Base-by-base conservation (phyloP, 2,329 filamentous ascomycete species). In the Sarocladium strictum region DNA sequence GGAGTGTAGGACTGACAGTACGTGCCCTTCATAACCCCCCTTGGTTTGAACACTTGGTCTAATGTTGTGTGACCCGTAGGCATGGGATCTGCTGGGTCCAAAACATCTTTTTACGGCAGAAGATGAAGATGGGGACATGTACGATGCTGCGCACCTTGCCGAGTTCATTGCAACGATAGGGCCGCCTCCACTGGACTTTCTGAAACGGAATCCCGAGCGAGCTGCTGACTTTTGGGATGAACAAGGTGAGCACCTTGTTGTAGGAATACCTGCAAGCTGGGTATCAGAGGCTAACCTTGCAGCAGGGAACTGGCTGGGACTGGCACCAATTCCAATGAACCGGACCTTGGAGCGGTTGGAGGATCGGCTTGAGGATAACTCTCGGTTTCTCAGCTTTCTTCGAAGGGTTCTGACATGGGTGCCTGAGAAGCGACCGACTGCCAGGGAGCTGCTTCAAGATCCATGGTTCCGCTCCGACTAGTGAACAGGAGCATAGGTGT, bases 141-240 rank as follows among this genome's bases (percentile, higher is more conserved):
- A 27, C 26, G 49, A 52, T 19, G 49, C 24, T 14, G 27, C 27
- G 23, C 49, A 52, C 17, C 32, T 52, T 33, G 23, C 49, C 17
- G 49, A 52, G 21, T 33, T 52, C 27, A 19, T 52, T 14, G 49
- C 49, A 4, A 21, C 49, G 24, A 27, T 52, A 33, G 49, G 49
- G 17, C 49, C 49, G 15, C 24, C 49, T 33, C 49, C 27, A 14
- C 26, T 32, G 49, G 21, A 26, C 17, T 52, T 33, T 12, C 21
- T 52, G 49, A 29, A 52, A 32, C 27, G 49, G 17, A 27, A 29
- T 19, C 11, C 17, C 9, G 49, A 27, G 21, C 35, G 23, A 26
- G 49, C 49, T 21, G 17, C 17, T 29, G 49, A 52, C 17, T 52
- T 32, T 33, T 52, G 49, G 49, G 49, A 52, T 19, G 49, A 52